Base-by-base conservation (phyloP, 164 flowering plant species). In the Sextonia rubra region DNA sequence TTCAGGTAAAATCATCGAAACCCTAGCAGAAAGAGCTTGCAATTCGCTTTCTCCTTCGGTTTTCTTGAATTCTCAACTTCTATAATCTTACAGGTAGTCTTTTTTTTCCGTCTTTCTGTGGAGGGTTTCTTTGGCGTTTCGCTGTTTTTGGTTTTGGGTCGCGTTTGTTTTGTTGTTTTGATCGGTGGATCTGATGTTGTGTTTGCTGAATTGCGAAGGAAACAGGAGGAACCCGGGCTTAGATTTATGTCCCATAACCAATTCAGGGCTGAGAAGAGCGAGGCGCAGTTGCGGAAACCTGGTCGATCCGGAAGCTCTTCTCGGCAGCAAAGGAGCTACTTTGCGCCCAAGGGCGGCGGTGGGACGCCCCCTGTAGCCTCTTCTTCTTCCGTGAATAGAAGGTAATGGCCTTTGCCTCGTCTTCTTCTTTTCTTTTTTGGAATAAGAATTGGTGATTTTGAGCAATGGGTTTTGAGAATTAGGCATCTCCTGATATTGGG, bases 231-330 rank as follows among this genome's bases (percentile, higher is more conserved):
- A 71, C 44, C 72, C 74, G 83, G 67, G 71, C 69, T 82, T 56
- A 88, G 69, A 89, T 88, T 71, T 89, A 93, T 93, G 98, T 89
- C 94, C 91, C 77, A 74, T 82, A 89, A 88, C 87, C 95, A 86
- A 86, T 82, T 92, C 44, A 87, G 90, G 87, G 76, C 82, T 73
- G 93, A 90, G 26, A 90, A 82, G 83, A 82, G 74, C 85, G 90
- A 90, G 64, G 44, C 85, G 7, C 87, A 81, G 70, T 74, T 69
- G 64, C 75, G 84, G 63, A 89, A 80, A 82, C 66, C 81, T 66
- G 81, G 80, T 48, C 86, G 86, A 81, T 82, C 80, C 47, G 78
- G 82, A 4, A 77, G 64, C 72, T 72, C 76, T 47, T 69, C 73
- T 72, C 86, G 85, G 77, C 91, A 84, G 77, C 91, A 84, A 76